Evolutionary conservation across 2,329 filamentous ascomycete species (phyloP).

Genomic region (Trichoderma sp.): DNA sequence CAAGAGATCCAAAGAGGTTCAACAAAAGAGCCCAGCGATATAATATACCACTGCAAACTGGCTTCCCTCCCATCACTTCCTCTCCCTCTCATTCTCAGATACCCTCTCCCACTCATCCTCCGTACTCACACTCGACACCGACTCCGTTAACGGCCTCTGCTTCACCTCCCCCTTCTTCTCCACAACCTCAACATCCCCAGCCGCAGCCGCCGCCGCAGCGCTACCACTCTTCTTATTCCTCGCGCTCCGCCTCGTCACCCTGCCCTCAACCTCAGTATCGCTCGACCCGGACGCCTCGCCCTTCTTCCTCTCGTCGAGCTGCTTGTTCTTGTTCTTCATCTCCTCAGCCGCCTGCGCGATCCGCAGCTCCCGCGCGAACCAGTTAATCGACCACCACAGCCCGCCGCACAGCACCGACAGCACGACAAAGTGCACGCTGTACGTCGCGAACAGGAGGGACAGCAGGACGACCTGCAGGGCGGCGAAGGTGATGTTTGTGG

Average conservation of each 20-base stretch:
- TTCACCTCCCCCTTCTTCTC: slow-evolving; percentile 48
- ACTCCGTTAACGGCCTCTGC: slow-evolving; percentile 41
- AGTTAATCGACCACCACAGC: slow-evolving; percentile 94
- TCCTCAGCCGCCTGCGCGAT: slow-evolving; percentile 45
- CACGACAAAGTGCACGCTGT: slow-evolving; percentile 83
- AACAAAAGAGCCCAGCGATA: background rate
- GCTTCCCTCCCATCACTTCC: background rate
- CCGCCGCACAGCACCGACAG: slow-evolving; percentile 76
- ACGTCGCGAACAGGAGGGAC: slow-evolving; percentile 72
- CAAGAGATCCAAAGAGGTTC: background rate
- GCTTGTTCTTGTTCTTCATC: slow-evolving; percentile 33
- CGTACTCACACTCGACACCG: slow-evolving; percentile 65
- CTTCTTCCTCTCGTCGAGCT: slow-evolving; percentile 31
- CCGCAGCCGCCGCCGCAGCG: slow-evolving; percentile 19
- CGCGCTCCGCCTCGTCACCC: slow-evolving; percentile 24
- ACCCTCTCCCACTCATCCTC: slow-evolving; percentile 99
- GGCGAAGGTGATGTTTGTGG: slow-evolving; percentile 87
- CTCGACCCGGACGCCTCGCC: slow-evolving; percentile 34
- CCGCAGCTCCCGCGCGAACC: slow-evolving; percentile 74
- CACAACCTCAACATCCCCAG: slow-evolving; percentile 42
- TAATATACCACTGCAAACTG: background rate
- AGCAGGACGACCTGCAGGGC: slow-evolving; percentile 77
- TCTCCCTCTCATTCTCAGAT: slow-evolving; percentile 53
- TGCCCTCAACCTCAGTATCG: slow-evolving; percentile 46
- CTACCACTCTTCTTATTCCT: slow-evolving; percentile 20